Percentiles rank a stretch among this genome's conserved stretches.
Conservation (phyloP, 1,284 basidiomycete species). For the Ceratobasidium theobromae region DNA sequence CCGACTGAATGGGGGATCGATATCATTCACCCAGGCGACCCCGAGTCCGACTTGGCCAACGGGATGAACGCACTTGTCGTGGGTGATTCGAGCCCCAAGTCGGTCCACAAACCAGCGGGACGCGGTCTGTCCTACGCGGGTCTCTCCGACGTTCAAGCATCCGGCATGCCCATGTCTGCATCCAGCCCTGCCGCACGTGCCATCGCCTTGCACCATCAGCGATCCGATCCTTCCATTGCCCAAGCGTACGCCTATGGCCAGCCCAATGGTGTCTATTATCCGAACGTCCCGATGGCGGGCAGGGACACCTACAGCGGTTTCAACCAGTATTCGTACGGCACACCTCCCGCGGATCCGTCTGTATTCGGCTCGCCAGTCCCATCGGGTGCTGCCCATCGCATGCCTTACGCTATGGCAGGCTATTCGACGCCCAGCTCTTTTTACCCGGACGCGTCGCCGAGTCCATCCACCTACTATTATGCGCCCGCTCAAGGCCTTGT, state of each 20-base stretch:
- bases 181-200: not conserved
- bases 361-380: conserved; percentile 51
- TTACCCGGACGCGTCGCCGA: conserved; percentile 54
- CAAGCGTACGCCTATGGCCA: conserved; percentile 52
- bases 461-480: conserved; percentile 60
- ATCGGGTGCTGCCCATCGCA: conserved; percentile 44
- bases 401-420: conserved; percentile 13
- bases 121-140: conserved; percentile 27
- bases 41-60: conserved; percentile 50
- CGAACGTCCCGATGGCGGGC: not conserved
- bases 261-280: conserved; percentile 36
- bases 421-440: conserved; percentile 42
- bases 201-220: conserved; percentile 13
- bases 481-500: conserved; percentile 59
- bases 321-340: conserved; percentile 50
- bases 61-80: conserved; percentile 66
- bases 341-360: conserved; percentile 50
- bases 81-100: conserved; percentile 49
- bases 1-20: conserved; percentile 59
- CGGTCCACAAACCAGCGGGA: not conserved
- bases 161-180: conserved; percentile 25
- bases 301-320: conserved; percentile 7
- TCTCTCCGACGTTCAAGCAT: conserved; percentile 6
- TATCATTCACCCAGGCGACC: conserved; percentile 27
- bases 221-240: conserved; percentile 14